Conservation (phyloP, 805 yeast genomes). For the Pichia nanzhaoensis region DNA sequence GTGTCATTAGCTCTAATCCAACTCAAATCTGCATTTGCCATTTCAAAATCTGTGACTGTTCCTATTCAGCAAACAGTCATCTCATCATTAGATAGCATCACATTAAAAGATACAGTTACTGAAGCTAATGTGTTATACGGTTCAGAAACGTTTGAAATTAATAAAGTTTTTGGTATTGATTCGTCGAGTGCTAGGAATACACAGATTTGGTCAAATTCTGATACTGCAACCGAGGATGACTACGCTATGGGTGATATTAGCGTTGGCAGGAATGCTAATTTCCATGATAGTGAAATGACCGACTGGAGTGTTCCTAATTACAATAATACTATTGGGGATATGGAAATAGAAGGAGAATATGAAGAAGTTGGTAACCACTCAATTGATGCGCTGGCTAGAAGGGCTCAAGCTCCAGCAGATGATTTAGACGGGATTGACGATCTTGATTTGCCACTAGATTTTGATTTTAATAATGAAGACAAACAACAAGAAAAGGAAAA, state of each 20-base stretch:
- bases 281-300: slow-evolving; percentile 1
- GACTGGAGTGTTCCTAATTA: slow-evolving; percentile 14
- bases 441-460: slow-evolving; percentile 28
- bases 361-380: slow-evolving; percentile 9
- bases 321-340: too few species aligned
- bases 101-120: slow-evolving; percentile 72
- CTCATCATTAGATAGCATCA: slow-evolving; percentile 50
- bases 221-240: background rate
- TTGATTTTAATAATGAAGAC: slow-evolving; percentile 23
- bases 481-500: slow-evolving; percentile 11
- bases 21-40: slow-evolving; percentile 59
- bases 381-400: slow-evolving; percentile 23
- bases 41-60: slow-evolving; percentile 45
- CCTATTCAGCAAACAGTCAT: slow-evolving; percentile 56
- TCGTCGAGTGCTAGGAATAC: slow-evolving; percentile 2
- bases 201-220: slow-evolving; percentile 8
- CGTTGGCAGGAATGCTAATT: slow-evolving; percentile 6
- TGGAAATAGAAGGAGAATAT: background rate
- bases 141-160: slow-evolving; percentile 44
- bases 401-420: slow-evolving; percentile 25
- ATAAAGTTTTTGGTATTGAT: slow-evolving; percentile 23
- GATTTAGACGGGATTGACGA: slow-evolving; percentile 28
- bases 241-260: slow-evolving; percentile 8
- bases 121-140: slow-evolving; percentile 66
- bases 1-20: slow-evolving; percentile 69